Evolutionary conservation across 2,329 filamentous ascomycete species (phyloP), one percentile per base, ranked within the genome.

Genomic region (Leptographium lundbergii): DNA sequence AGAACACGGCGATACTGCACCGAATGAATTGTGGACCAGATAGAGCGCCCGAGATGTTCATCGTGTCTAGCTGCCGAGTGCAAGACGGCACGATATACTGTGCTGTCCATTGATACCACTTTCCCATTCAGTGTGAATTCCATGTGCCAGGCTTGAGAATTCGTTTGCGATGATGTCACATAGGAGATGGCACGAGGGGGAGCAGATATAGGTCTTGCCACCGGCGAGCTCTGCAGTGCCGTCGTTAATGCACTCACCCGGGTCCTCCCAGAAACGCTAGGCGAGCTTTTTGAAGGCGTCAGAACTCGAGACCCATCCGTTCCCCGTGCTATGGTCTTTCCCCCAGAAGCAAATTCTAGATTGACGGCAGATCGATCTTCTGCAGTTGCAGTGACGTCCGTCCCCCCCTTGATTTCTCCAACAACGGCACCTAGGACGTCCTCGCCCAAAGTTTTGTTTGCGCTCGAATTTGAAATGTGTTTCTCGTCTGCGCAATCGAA

Each of bases 131-230:
- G 81, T 64, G 84, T 91, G 72, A 99, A 99, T 68, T 97, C 89
- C 61, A 99, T 91, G 67, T 99, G 92, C 94, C 94, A 99, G 68
- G 97, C 91, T 68, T 95, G 88, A 1, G 91, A 89, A 0, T 83
- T 77, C 17, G 88, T 78, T 65, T 91, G 88, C 57, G 95, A 81
- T 4, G 90, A 90, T 57, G 89, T 88, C 27, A 91, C 87, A 70
- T 96, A 96, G 0, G 91, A 90, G 72, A 89, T 83, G 2, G 86
- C 80, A 11, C 86, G 80, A 11, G 85, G 80, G 19, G 85, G 75
- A 0, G 81, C 69, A 1, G 85, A 75, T 0, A 82, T 69, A 1
- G 78, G 73, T 25, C 79, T 74, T 2, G 77, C 76, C 6, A 79
- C 48, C 14, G 62, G 73, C 5, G 77, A 74, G 62, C 70, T 72